phyloP scores from a whole-genome alignment of 2,329 filamentous ascomycete species.

The Diplocarpon mali region DNA sequence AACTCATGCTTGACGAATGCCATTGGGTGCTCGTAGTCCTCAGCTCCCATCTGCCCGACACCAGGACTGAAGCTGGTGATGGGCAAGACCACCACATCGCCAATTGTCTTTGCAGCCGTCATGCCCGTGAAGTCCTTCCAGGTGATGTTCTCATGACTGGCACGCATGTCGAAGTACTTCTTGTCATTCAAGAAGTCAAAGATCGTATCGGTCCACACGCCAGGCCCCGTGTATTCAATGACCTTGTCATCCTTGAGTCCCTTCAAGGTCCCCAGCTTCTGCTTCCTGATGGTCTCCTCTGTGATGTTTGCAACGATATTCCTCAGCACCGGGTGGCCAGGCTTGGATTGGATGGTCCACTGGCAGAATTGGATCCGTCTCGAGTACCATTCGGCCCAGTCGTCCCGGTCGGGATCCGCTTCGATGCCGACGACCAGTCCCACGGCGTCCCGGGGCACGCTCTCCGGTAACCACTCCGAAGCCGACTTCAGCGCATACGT shows the following conservation, averaged over 20 bases:
- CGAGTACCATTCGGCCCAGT: conserved; percentile 95
- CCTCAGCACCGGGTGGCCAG: conserved; percentile 82
- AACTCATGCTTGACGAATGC: conserved; percentile 97
- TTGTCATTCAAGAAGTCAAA: conserved; percentile 92
- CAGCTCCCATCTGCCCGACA: conserved; percentile 84
- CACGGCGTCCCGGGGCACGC: conserved; percentile 65
- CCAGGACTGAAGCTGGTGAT: conserved; percentile 97
- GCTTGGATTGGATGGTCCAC: conserved; percentile 96
- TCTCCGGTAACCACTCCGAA: conserved; percentile 72
- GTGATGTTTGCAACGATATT: conserved; percentile 84
- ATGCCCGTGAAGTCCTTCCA: conserved; percentile 88
- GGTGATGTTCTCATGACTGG: conserved; percentile 59
- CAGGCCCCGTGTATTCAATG: conserved; percentile 89
- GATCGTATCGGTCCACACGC: conserved; percentile 84
- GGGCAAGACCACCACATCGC: conserved; percentile 85
- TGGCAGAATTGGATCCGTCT: conserved; percentile 96
- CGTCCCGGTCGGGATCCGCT: conserved; percentile 82
- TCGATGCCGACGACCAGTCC: conserved; percentile 92
- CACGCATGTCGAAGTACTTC: conserved; percentile 72
- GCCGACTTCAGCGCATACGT: conserved; percentile 76
- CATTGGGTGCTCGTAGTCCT: conserved; percentile 83
- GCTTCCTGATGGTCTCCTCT: conserved; percentile 63
- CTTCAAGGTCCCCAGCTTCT: conserved; percentile 53
- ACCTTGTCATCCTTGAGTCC: conserved; percentile 54
- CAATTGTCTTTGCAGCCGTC: conserved; percentile 70